Percentiles rank a stretch among this genome's conserved stretches.
Evolutionary conservation across 441 rosid genomes (phyloP).

Genomic region (Viola pubescens): DNA sequence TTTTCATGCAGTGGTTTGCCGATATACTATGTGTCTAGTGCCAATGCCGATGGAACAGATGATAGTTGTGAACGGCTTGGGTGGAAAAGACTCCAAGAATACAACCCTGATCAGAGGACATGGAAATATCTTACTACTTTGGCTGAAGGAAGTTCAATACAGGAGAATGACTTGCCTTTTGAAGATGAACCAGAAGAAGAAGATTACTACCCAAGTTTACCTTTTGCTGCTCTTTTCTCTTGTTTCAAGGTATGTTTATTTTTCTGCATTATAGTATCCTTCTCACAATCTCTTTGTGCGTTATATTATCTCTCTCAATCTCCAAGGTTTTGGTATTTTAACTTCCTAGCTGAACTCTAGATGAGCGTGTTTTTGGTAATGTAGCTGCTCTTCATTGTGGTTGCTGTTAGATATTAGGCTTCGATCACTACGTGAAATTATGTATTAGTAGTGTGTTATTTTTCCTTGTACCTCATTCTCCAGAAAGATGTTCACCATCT

Average conservation of each 20-base stretch:
- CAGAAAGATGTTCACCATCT: too few relatives aligned
- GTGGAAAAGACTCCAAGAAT: conserved; percentile 64
- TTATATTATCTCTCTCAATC: too few relatives aligned
- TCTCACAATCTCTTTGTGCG: too few relatives aligned
- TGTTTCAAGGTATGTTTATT: conserved; percentile 53
- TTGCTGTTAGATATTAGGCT: too few relatives aligned
- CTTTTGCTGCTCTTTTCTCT: conserved; percentile 87
- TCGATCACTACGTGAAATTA: too few relatives aligned
- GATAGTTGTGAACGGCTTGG: conserved; percentile 67
- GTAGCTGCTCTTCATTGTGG: too few relatives aligned
- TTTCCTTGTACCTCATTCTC: too few relatives aligned
- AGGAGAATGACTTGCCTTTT: conserved; percentile 33
- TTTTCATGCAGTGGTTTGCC: conserved; percentile 51
- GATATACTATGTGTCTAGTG: conserved; percentile 65
- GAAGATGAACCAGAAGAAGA: conserved; percentile 84
- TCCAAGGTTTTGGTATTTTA: too few relatives aligned
- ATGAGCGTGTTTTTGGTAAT: too few relatives aligned
- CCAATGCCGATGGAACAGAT: conserved; percentile 59
- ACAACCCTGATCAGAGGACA: conserved; percentile 61
- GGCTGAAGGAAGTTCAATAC: conserved; percentile 39
- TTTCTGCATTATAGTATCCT: neutral
- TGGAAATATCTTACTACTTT: conserved; percentile 71
- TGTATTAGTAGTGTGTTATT: too few relatives aligned
- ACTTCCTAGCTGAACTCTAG: too few relatives aligned
- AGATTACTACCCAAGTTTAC: conserved; percentile 85